A percentile compares a stretch with the other conserved stretches of the same genome.
Conservation (phyloP, 495 filamentous ascomycete genomes). For the Podospora pseudocomata region DNA sequence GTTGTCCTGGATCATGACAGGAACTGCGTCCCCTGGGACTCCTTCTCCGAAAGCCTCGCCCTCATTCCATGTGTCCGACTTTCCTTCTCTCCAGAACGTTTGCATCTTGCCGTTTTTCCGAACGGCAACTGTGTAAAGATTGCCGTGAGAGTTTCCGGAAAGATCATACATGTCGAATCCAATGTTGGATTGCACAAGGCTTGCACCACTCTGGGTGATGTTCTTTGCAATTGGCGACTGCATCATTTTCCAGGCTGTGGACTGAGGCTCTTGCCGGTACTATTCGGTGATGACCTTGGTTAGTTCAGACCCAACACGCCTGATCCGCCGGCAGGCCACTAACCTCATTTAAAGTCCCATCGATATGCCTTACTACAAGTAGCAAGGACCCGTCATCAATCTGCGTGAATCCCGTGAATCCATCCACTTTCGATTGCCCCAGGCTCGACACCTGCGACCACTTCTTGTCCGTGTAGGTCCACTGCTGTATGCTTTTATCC, state of each 20-base stretch:
- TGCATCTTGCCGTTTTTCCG: slow-evolving; percentile 20
- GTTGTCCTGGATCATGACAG: slow-evolving; percentile 25
- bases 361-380: slow-evolving; percentile 19
- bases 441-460: slow-evolving; percentile 15
- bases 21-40: slow-evolving; percentile 15
- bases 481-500: slow-evolving; percentile 11
- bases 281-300: neutral
- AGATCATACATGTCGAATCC: slow-evolving; percentile 17
- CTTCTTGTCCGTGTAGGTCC: slow-evolving; percentile 10
- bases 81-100: slow-evolving; percentile 20
- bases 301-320: neutral
- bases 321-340: too few species aligned
- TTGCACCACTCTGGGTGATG: slow-evolving; percentile 21
- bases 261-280: slow-evolving; percentile 18
- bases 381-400: slow-evolving; percentile 17
- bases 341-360: slow-evolving; percentile 23
- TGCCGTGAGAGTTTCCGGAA: slow-evolving; percentile 7
- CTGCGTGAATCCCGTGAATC: slow-evolving; percentile 21
- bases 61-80: neutral
- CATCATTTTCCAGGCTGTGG: slow-evolving; percentile 12
- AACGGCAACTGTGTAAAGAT: slow-evolving; percentile 22
- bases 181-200: slow-evolving; percentile 24
- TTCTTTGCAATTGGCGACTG: slow-evolving; percentile 11
- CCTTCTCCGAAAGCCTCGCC: slow-evolving; percentile 20
- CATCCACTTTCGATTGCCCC: slow-evolving; percentile 10